Conservation (phyloP, 2,329 filamentous ascomycete species). For the Clarireedia monteithiana region DNA sequence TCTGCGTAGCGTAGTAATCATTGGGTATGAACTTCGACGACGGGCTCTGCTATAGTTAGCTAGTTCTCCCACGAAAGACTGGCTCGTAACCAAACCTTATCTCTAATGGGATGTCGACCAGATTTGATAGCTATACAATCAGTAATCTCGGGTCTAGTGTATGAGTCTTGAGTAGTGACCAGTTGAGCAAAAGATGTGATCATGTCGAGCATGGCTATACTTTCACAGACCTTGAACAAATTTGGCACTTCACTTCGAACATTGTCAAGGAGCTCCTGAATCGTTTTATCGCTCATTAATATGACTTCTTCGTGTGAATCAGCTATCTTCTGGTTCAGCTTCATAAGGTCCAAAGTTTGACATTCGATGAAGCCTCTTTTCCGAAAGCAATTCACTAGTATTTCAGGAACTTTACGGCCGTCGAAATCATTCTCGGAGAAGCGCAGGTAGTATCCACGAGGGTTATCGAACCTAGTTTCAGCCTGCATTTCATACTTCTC, state of each 20-base stretch:
- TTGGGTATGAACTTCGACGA: slow-evolving; percentile 71
- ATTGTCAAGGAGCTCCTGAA: slow-evolving; percentile 64
- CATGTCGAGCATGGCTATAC: slow-evolving; percentile 83
- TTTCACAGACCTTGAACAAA: slow-evolving; percentile 80
- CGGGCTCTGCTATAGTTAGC: slow-evolving; percentile 40
- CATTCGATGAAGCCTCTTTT: slow-evolving; percentile 77
- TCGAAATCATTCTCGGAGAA: slow-evolving; percentile 57
- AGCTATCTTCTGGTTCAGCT: slow-evolving; percentile 68
- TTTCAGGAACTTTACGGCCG: slow-evolving; percentile 48
- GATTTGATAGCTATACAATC: slow-evolving; percentile 57
- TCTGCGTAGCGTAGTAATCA: slow-evolving; percentile 75
- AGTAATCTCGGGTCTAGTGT: slow-evolving; percentile 54
- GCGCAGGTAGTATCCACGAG: slow-evolving; percentile 72
- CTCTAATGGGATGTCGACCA: slow-evolving; percentile 61
- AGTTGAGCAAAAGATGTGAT: slow-evolving; percentile 68
- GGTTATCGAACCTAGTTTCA: slow-evolving; percentile 67
- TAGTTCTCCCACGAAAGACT: neutral
- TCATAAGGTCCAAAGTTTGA: slow-evolving; percentile 76
- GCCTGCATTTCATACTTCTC: slow-evolving; percentile 46
- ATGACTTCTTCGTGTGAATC: slow-evolving; percentile 81
- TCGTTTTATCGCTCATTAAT: slow-evolving; percentile 68
- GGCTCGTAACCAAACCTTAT: slow-evolving; percentile 37
- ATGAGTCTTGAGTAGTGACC: slow-evolving; percentile 54
- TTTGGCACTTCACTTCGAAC: slow-evolving; percentile 63
- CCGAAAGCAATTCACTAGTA: slow-evolving; percentile 69